phyloP scores from a whole-genome alignment of 2,329 filamentous ascomycete species.

The Cytospora schulzeri region DNA sequence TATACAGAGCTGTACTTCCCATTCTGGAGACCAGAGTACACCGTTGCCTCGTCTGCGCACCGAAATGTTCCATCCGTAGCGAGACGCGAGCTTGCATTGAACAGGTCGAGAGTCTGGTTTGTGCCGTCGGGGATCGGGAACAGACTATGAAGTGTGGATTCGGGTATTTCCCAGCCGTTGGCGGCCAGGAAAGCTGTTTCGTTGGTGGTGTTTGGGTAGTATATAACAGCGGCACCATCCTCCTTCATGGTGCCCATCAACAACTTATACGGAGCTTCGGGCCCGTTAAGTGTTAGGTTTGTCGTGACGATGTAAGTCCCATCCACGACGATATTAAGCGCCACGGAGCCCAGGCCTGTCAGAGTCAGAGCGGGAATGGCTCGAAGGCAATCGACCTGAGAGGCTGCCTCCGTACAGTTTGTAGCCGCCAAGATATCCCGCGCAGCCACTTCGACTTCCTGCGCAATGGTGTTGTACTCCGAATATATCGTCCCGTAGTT shows the following conservation, averaged over 20 bases:
- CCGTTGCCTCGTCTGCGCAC: conserved; percentile 61
- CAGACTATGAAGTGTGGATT: conserved; percentile 40
- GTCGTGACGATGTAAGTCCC: conserved; percentile 54
- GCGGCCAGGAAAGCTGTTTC: conserved; percentile 38
- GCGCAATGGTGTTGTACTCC: conserved; percentile 57
- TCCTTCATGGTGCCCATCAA: conserved; percentile 59
- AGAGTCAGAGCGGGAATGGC: conserved; percentile 47
- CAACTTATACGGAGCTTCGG: conserved; percentile 52
- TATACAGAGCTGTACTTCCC: conserved; percentile 52
- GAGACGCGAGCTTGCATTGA: conserved; percentile 56
- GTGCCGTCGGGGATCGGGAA: conserved; percentile 53
- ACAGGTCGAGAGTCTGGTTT: conserved; percentile 55
- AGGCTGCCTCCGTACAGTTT: conserved; percentile 52
- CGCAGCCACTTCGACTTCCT: conserved; percentile 52
- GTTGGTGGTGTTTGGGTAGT: conserved; percentile 44
- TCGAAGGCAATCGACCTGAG: conserved; percentile 56
- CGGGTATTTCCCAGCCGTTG: conserved; percentile 37
- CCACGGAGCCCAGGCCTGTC: conserved; percentile 42
- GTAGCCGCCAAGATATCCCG: conserved; percentile 53
- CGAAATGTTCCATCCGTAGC: conserved; percentile 62
- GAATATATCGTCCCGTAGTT: conserved; percentile 61
- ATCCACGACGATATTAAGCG: conserved; percentile 60
- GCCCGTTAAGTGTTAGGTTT: conserved; percentile 49
- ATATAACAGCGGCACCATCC: conserved; percentile 58
- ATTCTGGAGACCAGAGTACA: conserved; percentile 49